phyloP scores from a whole-genome alignment of 495 filamentous ascomycete genomes.

The Penicillium riverlandense region DNA sequence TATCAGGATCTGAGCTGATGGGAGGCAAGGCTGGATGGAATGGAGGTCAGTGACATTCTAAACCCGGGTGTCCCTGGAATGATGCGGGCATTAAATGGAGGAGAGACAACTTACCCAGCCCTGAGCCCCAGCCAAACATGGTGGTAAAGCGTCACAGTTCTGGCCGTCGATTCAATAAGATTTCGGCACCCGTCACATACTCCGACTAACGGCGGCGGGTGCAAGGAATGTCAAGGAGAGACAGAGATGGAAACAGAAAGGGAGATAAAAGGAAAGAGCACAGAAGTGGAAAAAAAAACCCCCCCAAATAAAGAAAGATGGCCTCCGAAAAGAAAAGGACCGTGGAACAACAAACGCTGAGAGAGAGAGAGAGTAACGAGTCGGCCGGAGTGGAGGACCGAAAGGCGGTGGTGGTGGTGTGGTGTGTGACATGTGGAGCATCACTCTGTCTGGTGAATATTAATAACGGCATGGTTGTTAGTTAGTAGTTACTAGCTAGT shows the following conservation, averaged over 20 bases:
- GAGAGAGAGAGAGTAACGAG: too few relatives aligned
- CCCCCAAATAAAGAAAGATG: too few relatives aligned
- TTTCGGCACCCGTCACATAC: conserved; percentile 4
- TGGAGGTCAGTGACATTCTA: not conserved
- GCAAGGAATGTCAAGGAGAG: not conserved
- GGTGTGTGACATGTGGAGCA: too few relatives aligned
- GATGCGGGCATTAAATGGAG: not conserved
- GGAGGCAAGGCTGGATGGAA: conserved; percentile 23
- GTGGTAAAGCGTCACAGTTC: not conserved
- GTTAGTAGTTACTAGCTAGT: too few relatives aligned
- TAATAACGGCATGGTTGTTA: too few relatives aligned
- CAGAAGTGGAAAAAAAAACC: too few relatives aligned
- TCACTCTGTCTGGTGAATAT: too few relatives aligned
- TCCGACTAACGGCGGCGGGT: not conserved
- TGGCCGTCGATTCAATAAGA: too few relatives aligned
- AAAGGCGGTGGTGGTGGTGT: too few relatives aligned
- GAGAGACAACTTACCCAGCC: conserved; percentile 21
- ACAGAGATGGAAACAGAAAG: not conserved
- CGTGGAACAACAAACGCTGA: too few relatives aligned
- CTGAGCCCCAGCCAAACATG: conserved; percentile 36
- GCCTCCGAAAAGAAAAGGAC: too few relatives aligned
- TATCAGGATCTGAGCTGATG: conserved; percentile 30
- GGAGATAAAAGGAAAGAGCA: not conserved
- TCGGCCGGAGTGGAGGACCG: too few relatives aligned
- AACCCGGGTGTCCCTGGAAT: not conserved